Evolutionary conservation across 2,329 filamentous ascomycete genomes (phyloP).

Genomic region (Leptodontidium sp.): DNA sequence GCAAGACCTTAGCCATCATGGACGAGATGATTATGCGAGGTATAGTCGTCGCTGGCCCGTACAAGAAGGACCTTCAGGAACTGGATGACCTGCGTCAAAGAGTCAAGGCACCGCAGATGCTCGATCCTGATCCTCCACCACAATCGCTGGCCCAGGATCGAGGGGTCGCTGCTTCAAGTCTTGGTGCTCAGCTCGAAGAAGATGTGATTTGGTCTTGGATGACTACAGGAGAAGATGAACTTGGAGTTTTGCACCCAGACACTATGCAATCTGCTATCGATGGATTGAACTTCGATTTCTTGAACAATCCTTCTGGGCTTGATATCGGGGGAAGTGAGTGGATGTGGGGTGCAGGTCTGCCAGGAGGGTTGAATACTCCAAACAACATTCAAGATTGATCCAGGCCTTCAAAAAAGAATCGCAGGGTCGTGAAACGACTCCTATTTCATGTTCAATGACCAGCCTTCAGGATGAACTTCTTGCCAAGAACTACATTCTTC

Average conservation of each 20-base stretch:
- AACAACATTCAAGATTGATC: neutral
- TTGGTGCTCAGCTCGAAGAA: neutral
- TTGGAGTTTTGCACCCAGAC: constrained; percentile 10
- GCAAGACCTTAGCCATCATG: constrained; percentile 14
- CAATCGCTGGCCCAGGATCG: neutral
- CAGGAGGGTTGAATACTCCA: neutral
- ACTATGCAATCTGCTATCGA: constrained; percentile 19
- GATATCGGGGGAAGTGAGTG: constrained; percentile 15
- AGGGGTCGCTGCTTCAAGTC: neutral
- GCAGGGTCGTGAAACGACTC: no score
- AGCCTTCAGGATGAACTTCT: neutral
- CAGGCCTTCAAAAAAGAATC: no score
- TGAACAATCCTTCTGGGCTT: constrained; percentile 6
- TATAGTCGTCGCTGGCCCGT: constrained; percentile 14
- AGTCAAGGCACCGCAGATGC: neutral
- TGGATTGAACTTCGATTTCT: constrained; percentile 18
- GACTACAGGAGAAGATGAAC: neutral
- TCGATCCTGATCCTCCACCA: neutral
- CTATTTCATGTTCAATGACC: neutral
- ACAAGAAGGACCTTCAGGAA: constrained; percentile 17
- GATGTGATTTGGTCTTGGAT: constrained; percentile 21
- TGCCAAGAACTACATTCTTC: neutral
- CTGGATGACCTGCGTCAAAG: constrained; percentile 1
- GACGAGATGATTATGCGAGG: constrained; percentile 22
- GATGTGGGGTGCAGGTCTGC: constrained; percentile 4